These are phyloP conservation scores for Termitomyces titanicus DNA, from an alignment of 768 basidiomycete genomes.

Conservation along the genomic window DNA sequence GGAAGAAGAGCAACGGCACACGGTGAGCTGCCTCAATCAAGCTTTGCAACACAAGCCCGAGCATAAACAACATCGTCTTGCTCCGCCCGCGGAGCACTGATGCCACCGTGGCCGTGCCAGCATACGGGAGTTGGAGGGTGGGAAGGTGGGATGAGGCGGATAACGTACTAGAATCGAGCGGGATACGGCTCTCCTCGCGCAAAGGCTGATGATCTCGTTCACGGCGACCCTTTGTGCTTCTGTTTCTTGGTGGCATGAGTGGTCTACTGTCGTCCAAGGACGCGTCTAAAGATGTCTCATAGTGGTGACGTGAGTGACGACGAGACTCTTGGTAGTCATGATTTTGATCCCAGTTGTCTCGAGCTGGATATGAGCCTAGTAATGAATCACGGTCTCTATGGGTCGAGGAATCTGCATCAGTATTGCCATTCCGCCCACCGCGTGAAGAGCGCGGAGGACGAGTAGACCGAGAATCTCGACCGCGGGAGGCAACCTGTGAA, in stretches of 20 bases:
- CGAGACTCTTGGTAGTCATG: constrained; percentile 18
- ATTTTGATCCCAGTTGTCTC: constrained; percentile 23
- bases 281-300: constrained; percentile 10
- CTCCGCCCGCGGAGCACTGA: constrained; percentile 18
- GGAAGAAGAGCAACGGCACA: constrained; percentile 20
- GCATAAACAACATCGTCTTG: constrained; percentile 12
- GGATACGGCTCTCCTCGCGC: constrained; percentile 27
- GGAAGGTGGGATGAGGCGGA: constrained; percentile 45
- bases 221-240: constrained; percentile 24
- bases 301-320: constrained; percentile 8
- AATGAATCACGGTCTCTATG: constrained; percentile 24
- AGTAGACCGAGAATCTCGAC: constrained; percentile 19
- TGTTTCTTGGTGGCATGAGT: constrained; percentile 18
- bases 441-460: constrained; percentile 23
- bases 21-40: constrained; percentile 23
- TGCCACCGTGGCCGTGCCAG: constrained; percentile 30
- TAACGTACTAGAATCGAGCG: constrained; percentile 57
- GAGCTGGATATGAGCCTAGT: constrained; percentile 13
- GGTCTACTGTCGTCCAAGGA: constrained; percentile 20
- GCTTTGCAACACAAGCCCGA: constrained; percentile 13
- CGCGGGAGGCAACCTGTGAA: constrained; percentile 14
- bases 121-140: constrained; percentile 35
- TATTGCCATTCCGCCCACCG: constrained; percentile 23
- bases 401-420: constrained; percentile 25
- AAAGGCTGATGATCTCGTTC: constrained; percentile 25